Base-by-base conservation (phyloP, 73 alveolate genomes). In the Paraurostyla sp. region DNA sequence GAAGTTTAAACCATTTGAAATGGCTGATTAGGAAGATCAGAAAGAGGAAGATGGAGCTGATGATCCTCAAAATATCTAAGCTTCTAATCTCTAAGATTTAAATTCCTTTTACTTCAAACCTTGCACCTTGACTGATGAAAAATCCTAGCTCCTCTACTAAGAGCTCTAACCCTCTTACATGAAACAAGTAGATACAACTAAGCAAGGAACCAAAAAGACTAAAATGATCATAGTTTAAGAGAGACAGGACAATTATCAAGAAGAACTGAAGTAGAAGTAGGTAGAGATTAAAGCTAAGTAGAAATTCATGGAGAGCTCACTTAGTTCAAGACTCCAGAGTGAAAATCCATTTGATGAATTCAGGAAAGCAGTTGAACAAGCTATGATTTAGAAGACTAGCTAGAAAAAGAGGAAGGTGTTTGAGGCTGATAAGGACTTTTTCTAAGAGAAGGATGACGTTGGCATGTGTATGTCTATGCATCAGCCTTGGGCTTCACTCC, bases 401-500 rank as follows among this genome's bases (percentile, higher is more conserved):
- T 65, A 20, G 30, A 18, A 50, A 56, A 41, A 7, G 2, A 78
- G 27, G 4, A 52, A 78, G 63, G 48, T 20, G 40, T 87, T 85
- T 50, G 82, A 59, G 25, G 33, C n/a, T 54, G 93, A 87, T 40
- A 16, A 76, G 29, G 85, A 73, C 11, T 68, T 81, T 59, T 92
- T 65, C 73, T 18, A 89, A 13, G 95, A 92, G 42, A 9, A 48
- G 0, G 86, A 88, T 22, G 97, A 92, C 71, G 25, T 71, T 59
- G 93, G 95, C 32, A 68, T 69, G 94, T 91, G 97, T 69, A 59
- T 93, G 23, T 93, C 97, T 30, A 93, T 93, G 96, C 97, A 91
- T 57, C 59, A 93, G 73, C 96, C 97, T 0, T 93, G 97, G 97
- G 97, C 97, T 52, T 87, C 94, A 0, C 85, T 93, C 30, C 84